Percentiles rank a stretch among this genome's conserved stretches.
phyloP scores from a whole-genome alignment of 169 alveolate genomes.

The Cryptosporidium tyzzeri region DNA sequence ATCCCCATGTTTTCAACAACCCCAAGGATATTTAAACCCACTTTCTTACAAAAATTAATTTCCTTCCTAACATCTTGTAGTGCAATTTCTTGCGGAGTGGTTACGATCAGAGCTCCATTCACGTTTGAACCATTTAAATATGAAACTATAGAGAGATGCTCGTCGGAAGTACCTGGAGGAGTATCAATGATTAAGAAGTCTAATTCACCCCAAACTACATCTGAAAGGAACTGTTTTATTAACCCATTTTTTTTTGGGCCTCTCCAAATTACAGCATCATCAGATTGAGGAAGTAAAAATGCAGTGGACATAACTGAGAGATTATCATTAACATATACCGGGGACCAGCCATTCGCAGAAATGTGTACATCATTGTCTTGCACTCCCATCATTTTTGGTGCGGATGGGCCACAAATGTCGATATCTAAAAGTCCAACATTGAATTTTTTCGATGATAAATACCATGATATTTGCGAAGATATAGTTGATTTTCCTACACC shows the following conservation, averaged over 20 bases:
- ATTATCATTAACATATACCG: conserved; percentile 94
- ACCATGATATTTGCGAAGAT: conserved; percentile 92
- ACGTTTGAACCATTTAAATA: conserved; percentile 89
- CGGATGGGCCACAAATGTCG: conserved; percentile 99
- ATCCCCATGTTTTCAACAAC: conserved; percentile 97
- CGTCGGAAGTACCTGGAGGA: conserved; percentile 99
- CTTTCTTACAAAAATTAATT: conserved; percentile 89
- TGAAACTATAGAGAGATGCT: conserved; percentile 94
- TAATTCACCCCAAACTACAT: conserved; percentile 97
- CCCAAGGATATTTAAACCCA: conserved; percentile 89
- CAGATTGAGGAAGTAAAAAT: conserved; percentile 92
- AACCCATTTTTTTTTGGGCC: conserved; percentile 98
- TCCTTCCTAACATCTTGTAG: conserved; percentile 94
- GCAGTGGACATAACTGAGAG: conserved; percentile 97
- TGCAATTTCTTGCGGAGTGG: conserved; percentile 93
- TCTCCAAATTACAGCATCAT: conserved; percentile 98
- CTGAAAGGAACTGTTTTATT: conserved; percentile 96
- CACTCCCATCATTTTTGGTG: conserved; percentile 95
- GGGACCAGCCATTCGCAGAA: conserved; percentile 97
- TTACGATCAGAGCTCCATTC: conserved; percentile 82
- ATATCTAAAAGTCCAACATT: conserved; percentile 96
- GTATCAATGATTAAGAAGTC: conserved; percentile 97
- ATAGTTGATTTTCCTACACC: conserved; percentile 99
- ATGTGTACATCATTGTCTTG: conserved; percentile 93
- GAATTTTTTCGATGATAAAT: conserved; percentile 50